Percentiles rank a stretch among this genome's conserved stretches.
These are phyloP conservation scores for Eucalyptus cladocalyx DNA, from an alignment of 345 rosid genomes.

Conservation along the genomic window DNA sequence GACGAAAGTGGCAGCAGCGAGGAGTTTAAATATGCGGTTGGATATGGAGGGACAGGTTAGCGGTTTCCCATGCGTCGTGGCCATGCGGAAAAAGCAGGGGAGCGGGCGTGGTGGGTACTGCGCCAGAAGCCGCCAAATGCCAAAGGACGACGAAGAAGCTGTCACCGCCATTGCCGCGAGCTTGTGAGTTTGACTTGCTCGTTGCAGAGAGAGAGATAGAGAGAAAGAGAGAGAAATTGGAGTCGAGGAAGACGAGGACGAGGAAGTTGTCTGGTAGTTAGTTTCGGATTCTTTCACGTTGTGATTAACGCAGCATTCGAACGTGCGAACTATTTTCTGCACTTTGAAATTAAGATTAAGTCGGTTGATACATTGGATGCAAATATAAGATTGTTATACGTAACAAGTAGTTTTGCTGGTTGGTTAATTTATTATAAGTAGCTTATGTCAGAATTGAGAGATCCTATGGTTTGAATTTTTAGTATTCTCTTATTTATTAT, in stretches of 20 bases:
- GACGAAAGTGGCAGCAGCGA: rapidly evolving
- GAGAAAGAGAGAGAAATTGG: background rate
- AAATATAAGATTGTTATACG: background rate
- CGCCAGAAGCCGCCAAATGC: background rate
- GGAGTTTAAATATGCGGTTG: background rate
- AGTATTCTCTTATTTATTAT: too few relatives aligned
- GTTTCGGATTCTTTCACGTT: background rate
- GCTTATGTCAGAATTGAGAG: background rate
- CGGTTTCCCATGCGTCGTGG: background rate
- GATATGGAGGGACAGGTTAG: background rate
- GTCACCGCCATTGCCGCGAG: background rate
- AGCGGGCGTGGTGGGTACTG: too few relatives aligned
- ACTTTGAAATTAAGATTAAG: background rate
- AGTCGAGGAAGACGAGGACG: background rate
- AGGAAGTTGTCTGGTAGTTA: background rate
- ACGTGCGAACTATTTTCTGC: background rate
- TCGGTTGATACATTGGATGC: background rate
- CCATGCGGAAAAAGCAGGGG: background rate
- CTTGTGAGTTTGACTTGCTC: background rate
- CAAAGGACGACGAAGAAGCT: background rate
- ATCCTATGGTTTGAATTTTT: background rate
- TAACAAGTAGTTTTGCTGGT: background rate
- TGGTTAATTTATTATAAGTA: too few relatives aligned
- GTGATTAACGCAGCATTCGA: background rate
- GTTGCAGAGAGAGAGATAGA: background rate